phyloP scores from a whole-genome alignment of 495 filamentous ascomycete species.

The Schizothecium vesticola region DNA sequence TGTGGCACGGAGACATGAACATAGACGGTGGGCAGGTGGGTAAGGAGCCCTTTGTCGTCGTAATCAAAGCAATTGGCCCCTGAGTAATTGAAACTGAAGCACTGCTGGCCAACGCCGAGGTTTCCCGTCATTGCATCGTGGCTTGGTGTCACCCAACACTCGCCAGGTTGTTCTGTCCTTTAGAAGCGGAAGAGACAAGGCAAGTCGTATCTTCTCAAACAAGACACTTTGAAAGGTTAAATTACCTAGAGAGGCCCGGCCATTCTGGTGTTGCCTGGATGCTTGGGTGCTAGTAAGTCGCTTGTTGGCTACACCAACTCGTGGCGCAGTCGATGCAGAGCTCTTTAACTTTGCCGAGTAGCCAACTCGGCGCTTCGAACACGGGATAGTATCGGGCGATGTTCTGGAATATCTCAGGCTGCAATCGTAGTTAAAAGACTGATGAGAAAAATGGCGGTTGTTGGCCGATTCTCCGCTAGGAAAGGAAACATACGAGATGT shows the following conservation, averaged over 20 bases:
- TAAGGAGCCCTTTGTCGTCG: no score
- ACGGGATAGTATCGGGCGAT: not conserved
- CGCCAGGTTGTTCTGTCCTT: no score
- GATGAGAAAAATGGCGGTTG: no score
- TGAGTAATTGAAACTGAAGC: no score
- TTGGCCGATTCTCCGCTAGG: no score
- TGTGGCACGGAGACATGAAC: no score
- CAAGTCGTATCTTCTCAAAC: not conserved
- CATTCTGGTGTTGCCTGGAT: not conserved
- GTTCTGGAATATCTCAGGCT: not conserved
- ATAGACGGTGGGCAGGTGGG: no score
- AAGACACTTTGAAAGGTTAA: not conserved
- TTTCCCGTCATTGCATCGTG: not conserved
- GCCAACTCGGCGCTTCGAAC: not conserved
- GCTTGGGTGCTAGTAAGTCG: not conserved
- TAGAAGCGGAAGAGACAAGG: not conserved
- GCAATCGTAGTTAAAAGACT: no score
- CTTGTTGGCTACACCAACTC: not conserved
- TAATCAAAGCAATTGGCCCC: no score
- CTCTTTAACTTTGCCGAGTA: not conserved
- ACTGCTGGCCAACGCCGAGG: no score
- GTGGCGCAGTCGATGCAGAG: not conserved
- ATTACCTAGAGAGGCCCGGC: not conserved
- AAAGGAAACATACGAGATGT: no score
- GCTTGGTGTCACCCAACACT: not conserved